These are phyloP conservation scores for Calocybe gambosa DNA, from an alignment of 1,284 basidiomycete species.

Conservation along the genomic window DNA sequence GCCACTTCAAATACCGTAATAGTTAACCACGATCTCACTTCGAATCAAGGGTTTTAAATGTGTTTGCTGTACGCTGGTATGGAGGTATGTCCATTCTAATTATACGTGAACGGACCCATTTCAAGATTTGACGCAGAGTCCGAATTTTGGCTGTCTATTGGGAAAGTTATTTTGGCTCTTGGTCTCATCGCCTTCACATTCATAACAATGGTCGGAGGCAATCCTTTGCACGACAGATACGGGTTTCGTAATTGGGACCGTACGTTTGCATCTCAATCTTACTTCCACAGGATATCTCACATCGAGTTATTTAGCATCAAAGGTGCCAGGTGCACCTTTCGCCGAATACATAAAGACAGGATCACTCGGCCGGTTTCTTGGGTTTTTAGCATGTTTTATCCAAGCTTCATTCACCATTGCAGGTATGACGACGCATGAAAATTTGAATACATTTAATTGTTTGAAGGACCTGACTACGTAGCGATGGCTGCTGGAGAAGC, in stretches of 20 bases:
- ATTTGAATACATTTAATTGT: not conserved
- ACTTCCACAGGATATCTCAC: not conserved
- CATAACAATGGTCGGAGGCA: constrained; percentile 62
- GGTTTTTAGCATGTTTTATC: constrained; percentile 41
- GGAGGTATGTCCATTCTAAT: constrained; percentile 47
- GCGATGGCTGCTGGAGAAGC: constrained; percentile 46
- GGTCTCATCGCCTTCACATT: constrained; percentile 58
- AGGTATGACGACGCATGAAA: constrained; percentile 17
- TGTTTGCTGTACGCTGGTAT: constrained; percentile 41
- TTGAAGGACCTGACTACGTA: constrained; percentile 40
- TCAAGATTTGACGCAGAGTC: constrained; percentile 44
- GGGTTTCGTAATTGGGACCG: constrained; percentile 56
- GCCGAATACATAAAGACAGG: constrained; percentile 38
- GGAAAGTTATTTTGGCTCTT: constrained; percentile 51
- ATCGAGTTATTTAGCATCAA: constrained; percentile 23
- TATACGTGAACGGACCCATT: too few relatives aligned
- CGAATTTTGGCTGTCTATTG: constrained; percentile 49
- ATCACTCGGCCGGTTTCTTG: constrained; percentile 37
- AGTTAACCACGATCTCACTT: not conserved
- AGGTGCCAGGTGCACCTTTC: constrained; percentile 38
- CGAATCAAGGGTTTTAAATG: constrained; percentile 31
- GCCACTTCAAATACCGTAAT: not conserved
- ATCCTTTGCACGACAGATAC: constrained; percentile 55
- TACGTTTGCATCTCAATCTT: constrained; percentile 19
- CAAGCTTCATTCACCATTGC: constrained; percentile 44